Evolutionary conservation across 2,329 filamentous ascomycete genomes (phyloP).

Genomic region (Ambrosiella beaveri): DNA sequence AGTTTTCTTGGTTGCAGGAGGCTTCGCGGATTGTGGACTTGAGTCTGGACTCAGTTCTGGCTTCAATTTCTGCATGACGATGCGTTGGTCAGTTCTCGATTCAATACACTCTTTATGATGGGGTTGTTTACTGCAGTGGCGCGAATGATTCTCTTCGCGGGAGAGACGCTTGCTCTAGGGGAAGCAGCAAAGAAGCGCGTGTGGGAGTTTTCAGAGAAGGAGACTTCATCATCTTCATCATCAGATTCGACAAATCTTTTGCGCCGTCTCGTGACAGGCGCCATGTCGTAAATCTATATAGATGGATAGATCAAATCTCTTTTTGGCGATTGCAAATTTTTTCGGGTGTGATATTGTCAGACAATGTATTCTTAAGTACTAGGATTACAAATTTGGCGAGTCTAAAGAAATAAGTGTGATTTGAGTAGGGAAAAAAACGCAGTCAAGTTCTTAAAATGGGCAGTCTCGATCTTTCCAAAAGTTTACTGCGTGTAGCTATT

Average conservation of each 20-base stretch:
- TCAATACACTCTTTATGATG: neutral
- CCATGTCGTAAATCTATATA: slow-evolving; percentile 25
- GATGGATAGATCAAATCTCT: neutral
- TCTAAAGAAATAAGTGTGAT: neutral
- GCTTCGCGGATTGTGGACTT: slow-evolving; percentile 29
- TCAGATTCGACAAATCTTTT: slow-evolving; percentile 34
- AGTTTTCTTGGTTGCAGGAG: slow-evolving; percentile 24
- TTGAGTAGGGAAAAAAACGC: neutral
- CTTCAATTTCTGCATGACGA: neutral
- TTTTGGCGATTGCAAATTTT: neutral
- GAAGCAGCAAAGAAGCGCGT: slow-evolving; percentile 33
- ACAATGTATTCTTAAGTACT: neutral
- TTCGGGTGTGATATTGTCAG: neutral
- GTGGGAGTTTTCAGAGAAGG: slow-evolving; percentile 25
- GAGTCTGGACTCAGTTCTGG: slow-evolving; percentile 22
- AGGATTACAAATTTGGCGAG: neutral
- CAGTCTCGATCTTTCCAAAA: neutral
- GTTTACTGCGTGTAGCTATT: too few species aligned
- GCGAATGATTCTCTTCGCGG: neutral
- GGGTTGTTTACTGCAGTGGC: neutral
- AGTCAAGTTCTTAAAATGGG: neutral
- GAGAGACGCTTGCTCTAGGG: slow-evolving; percentile 24
- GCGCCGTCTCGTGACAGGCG: slow-evolving; percentile 40
- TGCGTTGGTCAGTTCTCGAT: too few species aligned
- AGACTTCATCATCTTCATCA: slow-evolving; percentile 32